Evolutionary conservation across 148 eudicot genomes (phyloP).

Genomic region (Chenopodium album): DNA sequence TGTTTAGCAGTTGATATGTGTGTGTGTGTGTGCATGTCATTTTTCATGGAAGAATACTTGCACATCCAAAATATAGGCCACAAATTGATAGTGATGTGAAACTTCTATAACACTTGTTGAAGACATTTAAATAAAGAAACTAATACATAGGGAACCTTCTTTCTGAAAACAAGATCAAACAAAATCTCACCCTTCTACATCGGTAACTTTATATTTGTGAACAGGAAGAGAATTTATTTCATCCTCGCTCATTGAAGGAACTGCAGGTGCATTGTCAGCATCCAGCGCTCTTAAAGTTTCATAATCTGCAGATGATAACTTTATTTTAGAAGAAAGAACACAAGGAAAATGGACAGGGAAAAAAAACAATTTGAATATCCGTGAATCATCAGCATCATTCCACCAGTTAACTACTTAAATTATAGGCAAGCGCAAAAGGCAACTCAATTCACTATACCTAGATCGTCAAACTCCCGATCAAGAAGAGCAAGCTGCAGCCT

Average conservation of each 20-base stretch:
- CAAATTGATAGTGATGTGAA: not conserved
- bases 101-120: not conserved
- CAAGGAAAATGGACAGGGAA: not conserved
- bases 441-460: slow-evolving; percentile 44
- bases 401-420: not conserved
- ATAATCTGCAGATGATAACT: slow-evolving; percentile 54
- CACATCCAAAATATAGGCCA: not conserved
- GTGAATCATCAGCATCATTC: not conserved
- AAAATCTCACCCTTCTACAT: slow-evolving; percentile 49
- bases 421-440: not conserved
- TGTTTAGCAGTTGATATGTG: not conserved
- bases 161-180: not conserved
- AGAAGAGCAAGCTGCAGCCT: slow-evolving; percentile 97
- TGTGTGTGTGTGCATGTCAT: not conserved
- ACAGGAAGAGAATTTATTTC: slow-evolving; percentile 90
- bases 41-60: not conserved
- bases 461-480: slow-evolving; percentile 91
- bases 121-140: not conserved
- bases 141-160: too few relatives aligned
- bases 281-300: slow-evolving; percentile 88
- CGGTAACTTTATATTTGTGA: slow-evolving; percentile 65
- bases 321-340: not conserved
- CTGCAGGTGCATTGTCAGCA: slow-evolving; percentile 67
- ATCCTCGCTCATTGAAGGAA: slow-evolving; percentile 84
- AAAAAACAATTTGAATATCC: not conserved